Percentiles rank a stretch among this genome's conserved stretches.
Conservation (phyloP, 306 rosid species). For the Cicer chorassanicum region DNA sequence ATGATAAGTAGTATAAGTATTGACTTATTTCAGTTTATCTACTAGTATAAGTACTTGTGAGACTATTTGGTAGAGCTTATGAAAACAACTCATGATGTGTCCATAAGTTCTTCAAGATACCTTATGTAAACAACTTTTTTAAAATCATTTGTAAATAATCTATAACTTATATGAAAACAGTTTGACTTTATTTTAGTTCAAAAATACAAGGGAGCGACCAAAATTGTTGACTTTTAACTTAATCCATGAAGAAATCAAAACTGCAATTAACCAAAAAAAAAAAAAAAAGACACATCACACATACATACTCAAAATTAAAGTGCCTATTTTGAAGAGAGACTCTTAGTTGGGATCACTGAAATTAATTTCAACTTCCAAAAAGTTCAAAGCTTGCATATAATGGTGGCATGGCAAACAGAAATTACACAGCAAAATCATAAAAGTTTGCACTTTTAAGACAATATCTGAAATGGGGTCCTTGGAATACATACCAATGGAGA, state of each 20-base stretch:
- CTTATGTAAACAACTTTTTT: no score
- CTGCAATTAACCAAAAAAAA: not conserved
- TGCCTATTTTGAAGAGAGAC: constrained; percentile 4
- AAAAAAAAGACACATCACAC: not conserved
- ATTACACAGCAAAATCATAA: not conserved
- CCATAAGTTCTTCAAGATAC: no score
- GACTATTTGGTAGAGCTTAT: no score
- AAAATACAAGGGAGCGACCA: no score
- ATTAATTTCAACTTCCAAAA: not conserved
- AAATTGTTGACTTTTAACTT: no score
- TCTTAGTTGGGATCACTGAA: constrained; percentile 15
- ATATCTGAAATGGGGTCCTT: constrained; percentile 7
- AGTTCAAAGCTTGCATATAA: constrained; percentile 14
- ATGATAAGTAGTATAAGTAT: not conserved
- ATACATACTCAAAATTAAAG: not conserved
- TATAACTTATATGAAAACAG: no score
- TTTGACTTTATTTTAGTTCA: no score
- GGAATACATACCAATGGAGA: constrained; percentile 59
- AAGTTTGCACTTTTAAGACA: constrained; percentile 1
- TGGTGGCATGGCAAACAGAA: not conserved
- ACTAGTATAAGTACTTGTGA: not conserved
- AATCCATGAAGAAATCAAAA: no score
- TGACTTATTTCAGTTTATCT: no score
- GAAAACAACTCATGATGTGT: no score
- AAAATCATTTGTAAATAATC: no score